These are phyloP conservation scores for Adansonia rubrostipa DNA, from an alignment of 441 rosid species.

Conservation along the genomic window DNA sequence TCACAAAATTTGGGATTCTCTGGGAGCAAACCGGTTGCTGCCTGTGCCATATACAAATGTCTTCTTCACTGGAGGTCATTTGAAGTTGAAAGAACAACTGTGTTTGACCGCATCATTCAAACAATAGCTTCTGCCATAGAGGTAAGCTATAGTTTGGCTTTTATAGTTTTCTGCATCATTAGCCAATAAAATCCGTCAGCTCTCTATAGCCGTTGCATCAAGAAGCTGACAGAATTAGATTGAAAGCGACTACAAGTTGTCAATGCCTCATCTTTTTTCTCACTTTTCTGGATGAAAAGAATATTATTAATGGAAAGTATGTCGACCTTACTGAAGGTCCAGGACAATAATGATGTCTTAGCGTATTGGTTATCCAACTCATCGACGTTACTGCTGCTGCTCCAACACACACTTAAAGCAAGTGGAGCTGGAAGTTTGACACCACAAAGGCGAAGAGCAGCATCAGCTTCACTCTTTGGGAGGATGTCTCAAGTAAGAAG, in stretches of 20 bases:
- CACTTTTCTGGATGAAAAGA: not conserved
- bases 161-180: not conserved
- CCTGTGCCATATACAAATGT: constrained; percentile 76
- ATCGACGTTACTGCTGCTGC: constrained; percentile 57
- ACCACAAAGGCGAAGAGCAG: constrained; percentile 56
- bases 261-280: not conserved
- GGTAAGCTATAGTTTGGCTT: constrained; percentile 36
- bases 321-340: constrained; percentile 49
- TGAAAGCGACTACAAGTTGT: not conserved
- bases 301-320: not conserved
- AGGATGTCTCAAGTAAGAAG: constrained; percentile 62
- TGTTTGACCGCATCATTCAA: constrained; percentile 72
- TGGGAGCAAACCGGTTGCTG: constrained; percentile 79
- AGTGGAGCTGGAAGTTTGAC: constrained; percentile 51
- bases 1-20: constrained; percentile 77
- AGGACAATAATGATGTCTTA: constrained; percentile 57
- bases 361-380: constrained; percentile 78
- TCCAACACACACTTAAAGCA: constrained; percentile 71
- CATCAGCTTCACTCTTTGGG: constrained; percentile 71
- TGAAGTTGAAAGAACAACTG: constrained; percentile 71
- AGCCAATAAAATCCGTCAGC: not conserved
- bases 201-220: not conserved
- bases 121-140: constrained; percentile 71
- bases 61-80: constrained; percentile 86
- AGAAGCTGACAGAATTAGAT: not conserved